Evolutionary conservation across 1,284 basidiomycete species (phyloP).

Genomic region (Bjerkandera adusta): DNA sequence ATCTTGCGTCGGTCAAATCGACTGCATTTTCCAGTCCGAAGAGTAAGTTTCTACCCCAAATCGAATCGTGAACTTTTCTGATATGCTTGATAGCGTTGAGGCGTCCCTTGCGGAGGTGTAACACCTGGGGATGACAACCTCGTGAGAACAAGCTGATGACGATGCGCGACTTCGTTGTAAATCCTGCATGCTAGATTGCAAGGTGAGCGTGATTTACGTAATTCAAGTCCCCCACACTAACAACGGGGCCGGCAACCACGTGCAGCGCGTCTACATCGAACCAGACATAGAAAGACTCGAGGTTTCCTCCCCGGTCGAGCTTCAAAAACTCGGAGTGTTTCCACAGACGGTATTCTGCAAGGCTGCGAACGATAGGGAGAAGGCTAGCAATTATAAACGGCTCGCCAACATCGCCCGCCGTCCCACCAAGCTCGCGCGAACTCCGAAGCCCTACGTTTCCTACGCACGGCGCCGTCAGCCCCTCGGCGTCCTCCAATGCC

Average conservation of each 20-base stretch:
- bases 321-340: conserved; percentile 86
- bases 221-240: not conserved
- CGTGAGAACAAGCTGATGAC: conserved; percentile 77
- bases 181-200: conserved; percentile 69
- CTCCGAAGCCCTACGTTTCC: conserved; percentile 38
- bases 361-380: conserved; percentile 51
- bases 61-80: conserved; percentile 3
- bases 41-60: conserved; percentile 47
- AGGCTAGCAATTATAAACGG: conserved; percentile 68
- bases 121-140: conserved; percentile 76
- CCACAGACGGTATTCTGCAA: conserved; percentile 95
- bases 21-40: conserved; percentile 61
- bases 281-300: conserved; percentile 65
- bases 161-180: conserved; percentile 86
- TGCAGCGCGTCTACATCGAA: conserved; percentile 58
- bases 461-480: conserved; percentile 26
- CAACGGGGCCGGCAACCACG: conserved; percentile 45
- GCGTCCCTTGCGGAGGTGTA: conserved; percentile 62
- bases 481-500: conserved; percentile 28
- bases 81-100: conserved; percentile 10
- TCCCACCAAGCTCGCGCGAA: conserved; percentile 44
- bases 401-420: conserved; percentile 58
- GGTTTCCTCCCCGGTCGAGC: conserved; percentile 63
- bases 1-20: conserved; percentile 60
- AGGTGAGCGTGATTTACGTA: conserved; percentile 42